These are phyloP conservation scores for Sphagnum fallax DNA, from an alignment of 228 moss, liverwort and hornwort genomes.

Conservation along the genomic window DNA sequence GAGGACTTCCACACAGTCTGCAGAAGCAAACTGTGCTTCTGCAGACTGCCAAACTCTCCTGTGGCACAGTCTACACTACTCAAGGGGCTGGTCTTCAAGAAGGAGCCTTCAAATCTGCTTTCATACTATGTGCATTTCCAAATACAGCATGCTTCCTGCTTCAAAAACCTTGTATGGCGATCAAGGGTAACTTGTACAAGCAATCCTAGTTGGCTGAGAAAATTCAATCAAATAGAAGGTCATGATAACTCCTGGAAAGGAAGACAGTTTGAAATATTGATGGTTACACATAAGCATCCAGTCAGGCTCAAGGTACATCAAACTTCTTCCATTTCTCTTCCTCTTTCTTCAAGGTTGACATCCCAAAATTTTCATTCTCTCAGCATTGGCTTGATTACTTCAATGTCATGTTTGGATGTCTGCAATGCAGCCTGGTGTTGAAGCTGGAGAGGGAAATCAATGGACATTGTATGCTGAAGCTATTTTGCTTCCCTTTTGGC, in stretches of 20 bases:
- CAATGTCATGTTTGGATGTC: neutral
- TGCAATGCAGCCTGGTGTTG: conserved; percentile 27
- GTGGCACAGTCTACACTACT: conserved; percentile 59
- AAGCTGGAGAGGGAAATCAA: conserved; percentile 14
- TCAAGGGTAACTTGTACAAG: conserved; percentile 9
- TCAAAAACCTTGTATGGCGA: conserved; percentile 38
- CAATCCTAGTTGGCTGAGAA: conserved; percentile 4
- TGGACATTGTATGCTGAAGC: conserved; percentile 47
- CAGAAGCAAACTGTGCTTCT: conserved; percentile 1
- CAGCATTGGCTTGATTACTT: too few species aligned
- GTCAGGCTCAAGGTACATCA: conserved; percentile 30
- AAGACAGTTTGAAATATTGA: conserved; percentile 35
- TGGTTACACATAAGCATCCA: conserved; percentile 46
- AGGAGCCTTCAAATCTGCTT: conserved; percentile 13
- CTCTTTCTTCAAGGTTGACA: neutral
- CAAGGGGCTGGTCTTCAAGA: conserved; percentile 32
- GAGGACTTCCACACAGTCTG: conserved; percentile 7
- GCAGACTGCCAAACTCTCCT: conserved; percentile 15
- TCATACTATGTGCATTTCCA: conserved; percentile 50
- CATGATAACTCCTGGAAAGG: conserved; percentile 22
- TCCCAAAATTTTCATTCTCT: neutral
- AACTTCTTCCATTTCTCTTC: neutral
- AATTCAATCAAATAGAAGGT: conserved; percentile 9
- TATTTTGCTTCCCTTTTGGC: conserved; percentile 38
- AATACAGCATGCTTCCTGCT: conserved; percentile 39